Evolutionary conservation across 2,329 filamentous ascomycete genomes (phyloP).

Genomic region (Emergomyces orientalis): DNA sequence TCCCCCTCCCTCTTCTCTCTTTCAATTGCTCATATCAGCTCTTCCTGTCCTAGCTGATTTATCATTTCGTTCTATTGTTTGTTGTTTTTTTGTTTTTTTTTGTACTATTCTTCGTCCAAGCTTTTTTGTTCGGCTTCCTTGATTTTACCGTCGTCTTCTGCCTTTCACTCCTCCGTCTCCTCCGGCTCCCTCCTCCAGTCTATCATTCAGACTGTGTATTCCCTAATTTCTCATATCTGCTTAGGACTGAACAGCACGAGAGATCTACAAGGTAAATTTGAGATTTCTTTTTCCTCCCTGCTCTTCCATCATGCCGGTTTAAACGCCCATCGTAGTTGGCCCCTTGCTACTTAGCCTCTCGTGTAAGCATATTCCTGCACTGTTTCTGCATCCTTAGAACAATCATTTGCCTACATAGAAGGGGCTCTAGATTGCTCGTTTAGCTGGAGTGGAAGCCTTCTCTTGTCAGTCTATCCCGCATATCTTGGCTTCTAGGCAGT

Average conservation of each 20-base stretch:
- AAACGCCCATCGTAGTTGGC: neutral
- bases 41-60: too few species aligned
- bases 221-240: too few species aligned
- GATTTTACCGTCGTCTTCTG: neutral
- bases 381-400: neutral
- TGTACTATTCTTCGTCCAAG: too few species aligned
- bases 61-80: too few species aligned
- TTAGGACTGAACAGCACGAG: neutral
- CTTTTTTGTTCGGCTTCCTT: too few species aligned
- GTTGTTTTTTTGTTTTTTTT: neutral
- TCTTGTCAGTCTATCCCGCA: neutral
- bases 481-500: neutral
- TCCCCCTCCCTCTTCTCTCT: too few species aligned
- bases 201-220: too few species aligned
- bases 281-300: neutral
- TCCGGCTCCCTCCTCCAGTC: neutral
- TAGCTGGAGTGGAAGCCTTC: too few species aligned
- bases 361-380: neutral
- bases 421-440: conserved; percentile 1
- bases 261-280: neutral
- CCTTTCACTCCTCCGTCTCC: neutral
- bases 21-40: too few species aligned
- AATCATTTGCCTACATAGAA: neutral
- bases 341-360: neutral
- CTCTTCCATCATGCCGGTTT: neutral